Base-by-base conservation (phyloP, 768 basidiomycete species). In the Boletus barrowsii region DNA sequence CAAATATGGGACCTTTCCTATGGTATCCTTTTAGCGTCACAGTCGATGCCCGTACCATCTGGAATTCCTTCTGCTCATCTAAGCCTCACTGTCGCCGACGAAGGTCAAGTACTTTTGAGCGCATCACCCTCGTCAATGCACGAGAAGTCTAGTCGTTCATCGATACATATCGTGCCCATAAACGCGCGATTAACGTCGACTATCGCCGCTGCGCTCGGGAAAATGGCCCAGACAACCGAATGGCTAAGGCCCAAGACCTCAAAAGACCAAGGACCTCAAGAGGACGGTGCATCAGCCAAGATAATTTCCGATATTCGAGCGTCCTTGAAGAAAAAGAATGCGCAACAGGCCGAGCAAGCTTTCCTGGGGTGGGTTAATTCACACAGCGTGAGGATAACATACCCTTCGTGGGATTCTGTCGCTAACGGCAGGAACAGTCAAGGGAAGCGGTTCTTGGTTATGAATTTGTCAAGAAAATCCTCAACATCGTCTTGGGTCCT, bases 1-100 rank as follows among this genome's bases (percentile, higher is more conserved):
- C 79, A 84, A 17, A 66, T 88, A 29, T 88, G 87, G 86, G 86
- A 88, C 57, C 71, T 88, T 20, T 83, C 83, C 55, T 88, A 84
- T 58, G 81, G 81, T 17, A 80, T 87, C 33, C 70, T 88, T 22
- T 73, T 88, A n/a, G 73, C 83, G 3, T 75, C 77, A 6, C 77
- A 83, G 37, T 64, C 69, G 9, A 69, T 86, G 40, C 66, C 83
- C 2, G 64, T 83, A 14, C 83, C 87, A 0, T 70, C 79, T 1
- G 63, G 75, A 20, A 54, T 82, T 15, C 53, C 66, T 46, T 64
- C 67, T 3, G 62, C 71, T 29, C 61, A 63, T 24, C 47, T 67
- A 18, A 57, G 63, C 17, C 66, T 80, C 40, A 42, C 57, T 5
- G 57, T 76, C 13, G 69, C 77, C 26, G 61, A 72, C 7, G 57